Evolutionary conservation across 257 asterid genomes (phyloP), one percentile per base, ranked within the genome.

Genomic region (Solanum lycopersicoides): DNA sequence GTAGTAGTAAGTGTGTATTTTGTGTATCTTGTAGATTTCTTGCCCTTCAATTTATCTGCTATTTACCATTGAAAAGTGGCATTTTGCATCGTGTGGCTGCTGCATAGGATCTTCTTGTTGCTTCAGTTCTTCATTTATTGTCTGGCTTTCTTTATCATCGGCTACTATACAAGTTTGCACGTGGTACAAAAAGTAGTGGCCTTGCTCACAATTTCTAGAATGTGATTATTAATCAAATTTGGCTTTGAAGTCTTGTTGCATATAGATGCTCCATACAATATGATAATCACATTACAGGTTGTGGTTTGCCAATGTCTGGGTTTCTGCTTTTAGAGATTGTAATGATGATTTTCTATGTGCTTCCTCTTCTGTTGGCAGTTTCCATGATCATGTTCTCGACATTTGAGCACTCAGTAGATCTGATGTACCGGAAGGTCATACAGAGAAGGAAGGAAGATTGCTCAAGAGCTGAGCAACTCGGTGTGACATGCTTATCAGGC

Each of bases 401-500:
- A 80, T 91, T 91, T 73, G 93, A 91, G 87, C 91, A 91, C 87
- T 88, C 93, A 0, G 93, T 89, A 65, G 92, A 89, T 76, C 77
- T 90, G 25, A 37, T 90, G 74, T 91, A 89, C 75, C 85, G 86
- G 44, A 91, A 89, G 65, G 88, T 90, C 71, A 47, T 91, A 42
- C 89, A 89, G 86, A 87, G 74, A 74, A 88, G 87, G 86, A 91
- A 90, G 89, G 90, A 88, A 74, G 92, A 91, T 23, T 91, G 93
- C 89, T 90, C 93, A 12, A 87, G 82, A 89, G 11, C 74, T 14
- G 92, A 91, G 82, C 92, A 91, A 87, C 92, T 91, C 34, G 93
- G 93, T 37, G 91, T 91, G 63, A 91, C 92, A n/a, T 91, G 93
- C 87, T 83, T 91, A 37, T 91, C 93, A 59, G 93, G 92, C 77